Evolutionary conservation across 371 early-diverging fungal genomes (phyloP), one percentile per base, ranked within the genome.

Genomic region (Syncephalastrum sp.): DNA sequence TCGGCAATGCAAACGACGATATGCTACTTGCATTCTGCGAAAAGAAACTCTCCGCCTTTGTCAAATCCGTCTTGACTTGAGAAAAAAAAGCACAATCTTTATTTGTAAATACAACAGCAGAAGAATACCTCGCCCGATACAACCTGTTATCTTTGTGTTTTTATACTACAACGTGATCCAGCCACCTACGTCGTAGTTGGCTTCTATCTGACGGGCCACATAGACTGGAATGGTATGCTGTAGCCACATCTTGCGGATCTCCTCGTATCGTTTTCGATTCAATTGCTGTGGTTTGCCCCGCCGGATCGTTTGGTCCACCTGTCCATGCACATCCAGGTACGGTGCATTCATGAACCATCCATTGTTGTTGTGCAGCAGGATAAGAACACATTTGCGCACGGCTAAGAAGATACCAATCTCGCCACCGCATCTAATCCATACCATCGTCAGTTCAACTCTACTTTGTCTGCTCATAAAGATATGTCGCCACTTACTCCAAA

Each of bases 321-420:
- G 97, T 29, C 97, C 98, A 68, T 98, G 97, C 42, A 85, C 74
- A 67, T 98, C 97, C 55, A 97, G 68, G 69, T 96, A 98, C 0
- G 98, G 98, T 24, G 95, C 89, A 51, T 87, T 85, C 64, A 90
- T 83, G 63, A 92, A 92, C 72, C 85, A 87, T 3, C 97, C 98
- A 62, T 92, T 94, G 19, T 87, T 84, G 59, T 87, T 82, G 68
- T 91, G 88, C 25, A 93, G 69, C 45, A 94, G 61, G 29, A 95
- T 67, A 19, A 92, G 69, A 5, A 87, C 82, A 69, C 92, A 91
- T 61, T 88, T 82, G 54, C 93, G 94, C 50, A 97, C 84, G 29
- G 91, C 59, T 27, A 98, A 68, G 61, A 84, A 97, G 4, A 91
- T 76, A 38, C 96, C 98, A 21, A 92, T 82, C 5, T 87, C 87